Base-by-base conservation (phyloP, 2,329 filamentous ascomycete species). In the Aspergillus sp. region DNA sequence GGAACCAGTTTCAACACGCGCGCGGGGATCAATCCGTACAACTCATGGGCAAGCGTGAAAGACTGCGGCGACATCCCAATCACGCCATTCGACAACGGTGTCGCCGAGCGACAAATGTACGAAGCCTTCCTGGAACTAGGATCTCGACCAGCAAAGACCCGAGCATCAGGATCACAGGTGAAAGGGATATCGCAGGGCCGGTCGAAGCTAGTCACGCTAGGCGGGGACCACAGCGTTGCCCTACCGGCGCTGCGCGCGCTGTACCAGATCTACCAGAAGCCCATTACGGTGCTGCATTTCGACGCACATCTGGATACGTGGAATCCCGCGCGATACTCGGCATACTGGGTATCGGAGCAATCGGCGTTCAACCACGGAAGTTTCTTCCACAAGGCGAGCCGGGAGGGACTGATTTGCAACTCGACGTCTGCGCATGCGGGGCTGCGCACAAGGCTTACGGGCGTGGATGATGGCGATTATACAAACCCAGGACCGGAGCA, bases 1-100 rank as follows among this genome's bases (percentile, higher is more conserved):
- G 87, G 85, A 65, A 80, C 88, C 38, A 85, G 85, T 61, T 89
- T 86, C 77, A 95, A 95, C 68, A 80, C 85, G 2, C 82, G 88
- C 26, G 88, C 88, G 1, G 78, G 77, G 35, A 77, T 95, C 55
- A 96, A 95, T 66, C 88, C 90, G 0, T 95, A 93, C 70, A 73
- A 74, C 36, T 84, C 78, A 46, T 91, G 86, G 85, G 85, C 86
- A 1, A 81, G 73, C 35, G 80, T 95, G 49, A 73, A 91, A 43
- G 90, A 96, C 72, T 96, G 90, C 65, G 90, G 90, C 41, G 90
- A 95, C 63, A 88, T 95, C 47, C 88, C 90, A 29, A 76, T 94
- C 54, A 87, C 85, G 0, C 89, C 89, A 0, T 84, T 94, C 57
- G 88, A 95, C 71, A 95, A 95, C 64, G 80, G 74, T 1, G 73